Evolutionary conservation across 169 alveolate species (phyloP), one percentile per base, ranked within the genome.

Genomic region (Eimeria acervulina): DNA sequence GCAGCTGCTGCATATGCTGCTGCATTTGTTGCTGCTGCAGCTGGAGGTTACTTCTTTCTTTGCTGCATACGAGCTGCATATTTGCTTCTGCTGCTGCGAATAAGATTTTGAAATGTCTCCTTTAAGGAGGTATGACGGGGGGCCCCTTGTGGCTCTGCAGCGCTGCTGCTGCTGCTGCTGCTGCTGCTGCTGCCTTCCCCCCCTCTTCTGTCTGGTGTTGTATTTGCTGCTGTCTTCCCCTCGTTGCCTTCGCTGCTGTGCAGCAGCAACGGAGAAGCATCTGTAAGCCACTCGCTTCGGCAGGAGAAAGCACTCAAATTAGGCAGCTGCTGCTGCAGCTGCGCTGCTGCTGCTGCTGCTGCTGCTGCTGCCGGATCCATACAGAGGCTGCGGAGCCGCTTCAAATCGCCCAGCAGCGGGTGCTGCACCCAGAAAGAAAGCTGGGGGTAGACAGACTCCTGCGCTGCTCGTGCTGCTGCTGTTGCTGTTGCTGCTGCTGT

Each of bases 271-370:
- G 5, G 55, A 12, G 55, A 47, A 5, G 5, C 55, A 47, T 47
- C 74, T 36, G 83, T 19, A 8, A 72, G 83, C 83, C 83, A 72
- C 47, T 72, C 83, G 21, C 40, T 7, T 42, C 83, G 83, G 10
- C 21, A n/a, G 2, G 83, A 72, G n/a, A 72, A 72, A 6, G 83
- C 83, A 72, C 44, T 13, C 21, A 31, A 5, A 4, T 5, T 42
- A 7, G 83, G 83, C 21, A 72, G 83, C 47, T 72, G 83, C 83
- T 72, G 52, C 83, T 72, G 83, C 83, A 72, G 83, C 44, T 28
- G 17, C 17, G n/a, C 83, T 23, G 83, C 83, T 6, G 83, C 83
- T 6, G 83, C 83, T 23, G 83, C 47, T 4, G 83, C 83, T 23
- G 55, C 55, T 47, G 55, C 55, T 47, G 55, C 55, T 47, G 55